A percentile compares a stretch with the other conserved stretches of the same genome.
phyloP scores from a whole-genome alignment of 768 basidiomycete genomes.

The Asterophora parasitica region DNA sequence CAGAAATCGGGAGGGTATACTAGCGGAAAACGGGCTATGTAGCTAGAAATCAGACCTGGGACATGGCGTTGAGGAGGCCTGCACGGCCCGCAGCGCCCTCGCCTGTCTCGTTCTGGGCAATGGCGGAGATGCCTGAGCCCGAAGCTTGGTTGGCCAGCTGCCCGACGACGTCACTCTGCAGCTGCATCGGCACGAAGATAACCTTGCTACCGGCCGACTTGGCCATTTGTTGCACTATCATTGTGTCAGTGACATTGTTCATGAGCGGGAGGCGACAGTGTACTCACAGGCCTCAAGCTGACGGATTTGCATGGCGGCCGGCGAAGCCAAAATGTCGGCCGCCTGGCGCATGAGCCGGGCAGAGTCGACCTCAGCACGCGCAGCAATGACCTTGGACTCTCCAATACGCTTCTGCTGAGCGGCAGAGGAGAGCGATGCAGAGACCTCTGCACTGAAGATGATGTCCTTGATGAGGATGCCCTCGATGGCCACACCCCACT shows the following conservation, averaged over 20 bases:
- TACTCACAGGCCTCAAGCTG: constrained; percentile 80
- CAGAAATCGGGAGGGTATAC: constrained; percentile 4
- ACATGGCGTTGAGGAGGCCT: constrained; percentile 48
- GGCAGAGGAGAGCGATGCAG: constrained; percentile 87
- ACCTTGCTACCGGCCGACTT: constrained; percentile 86
- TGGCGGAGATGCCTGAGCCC: constrained; percentile 23
- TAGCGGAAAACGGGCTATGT: not conserved
- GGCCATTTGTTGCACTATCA: constrained; percentile 84
- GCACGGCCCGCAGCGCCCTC: constrained; percentile 43
- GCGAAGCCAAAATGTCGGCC: constrained; percentile 89
- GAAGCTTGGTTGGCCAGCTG: constrained; percentile 35
- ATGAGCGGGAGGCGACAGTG: not conserved
- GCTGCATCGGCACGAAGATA: constrained; percentile 91
- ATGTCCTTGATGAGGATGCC: constrained; percentile 95
- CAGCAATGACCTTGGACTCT: constrained; percentile 94
- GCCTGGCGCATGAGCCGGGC: constrained; percentile 96
- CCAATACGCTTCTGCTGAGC: constrained; percentile 97
- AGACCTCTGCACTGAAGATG: constrained; percentile 87
- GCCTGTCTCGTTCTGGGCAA: constrained; percentile 34
- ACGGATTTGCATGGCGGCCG: constrained; percentile 97
- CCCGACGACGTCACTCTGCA: constrained; percentile 66
- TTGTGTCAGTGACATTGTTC: not conserved
- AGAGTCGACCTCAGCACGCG: constrained; percentile 92
- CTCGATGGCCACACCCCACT: constrained; percentile 97
- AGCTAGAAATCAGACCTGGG: constrained; percentile 33